A percentile compares a stretch with the other conserved stretches of the same genome.
Evolutionary conservation across 73 alveolate genomes (phyloP).

Genomic region (Uronychia binucleata): DNA sequence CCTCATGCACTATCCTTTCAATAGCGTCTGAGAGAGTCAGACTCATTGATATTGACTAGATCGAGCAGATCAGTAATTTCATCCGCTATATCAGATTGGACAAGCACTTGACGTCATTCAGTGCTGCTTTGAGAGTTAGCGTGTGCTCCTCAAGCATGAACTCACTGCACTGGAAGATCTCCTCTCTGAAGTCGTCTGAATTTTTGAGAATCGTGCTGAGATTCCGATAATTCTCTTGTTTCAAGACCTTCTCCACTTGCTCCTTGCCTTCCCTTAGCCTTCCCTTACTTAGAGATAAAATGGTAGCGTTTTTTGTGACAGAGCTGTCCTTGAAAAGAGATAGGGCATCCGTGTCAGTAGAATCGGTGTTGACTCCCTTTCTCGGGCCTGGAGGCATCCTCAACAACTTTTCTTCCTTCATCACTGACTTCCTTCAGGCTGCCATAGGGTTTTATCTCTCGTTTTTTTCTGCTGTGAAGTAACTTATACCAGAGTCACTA

Average conservation of each 20-base stretch:
- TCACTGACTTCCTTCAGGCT: neutral
- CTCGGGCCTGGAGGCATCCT: conserved; percentile 30
- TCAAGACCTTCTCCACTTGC: conserved; percentile 22
- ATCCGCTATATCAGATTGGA: neutral
- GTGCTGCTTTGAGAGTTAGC: neutral
- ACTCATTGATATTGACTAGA: neutral
- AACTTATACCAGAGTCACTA: neutral
- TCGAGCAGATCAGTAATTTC: conserved; percentile 1
- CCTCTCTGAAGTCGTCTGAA: neutral
- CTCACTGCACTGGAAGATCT: neutral
- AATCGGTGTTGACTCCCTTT: conserved; percentile 6
- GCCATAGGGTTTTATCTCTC: neutral
- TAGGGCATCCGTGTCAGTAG: conserved; percentile 21
- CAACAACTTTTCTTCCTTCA: neutral
- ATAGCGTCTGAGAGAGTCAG: conserved; percentile 51
- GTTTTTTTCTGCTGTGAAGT: neutral
- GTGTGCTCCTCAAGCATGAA: conserved; percentile 6
- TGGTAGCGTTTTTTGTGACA: conserved; percentile 15
- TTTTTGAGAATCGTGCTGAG: neutral
- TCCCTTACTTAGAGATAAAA: neutral
- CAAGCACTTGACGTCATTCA: conserved; percentile 3
- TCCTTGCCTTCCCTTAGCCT: conserved; percentile 2
- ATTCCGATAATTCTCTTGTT: neutral
- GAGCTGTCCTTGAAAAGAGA: conserved; percentile 27
- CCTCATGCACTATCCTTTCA: conserved; percentile 52